Evolutionary conservation across 345 rosid species (phyloP).

Genomic region (Eutrema yunnanense): DNA sequence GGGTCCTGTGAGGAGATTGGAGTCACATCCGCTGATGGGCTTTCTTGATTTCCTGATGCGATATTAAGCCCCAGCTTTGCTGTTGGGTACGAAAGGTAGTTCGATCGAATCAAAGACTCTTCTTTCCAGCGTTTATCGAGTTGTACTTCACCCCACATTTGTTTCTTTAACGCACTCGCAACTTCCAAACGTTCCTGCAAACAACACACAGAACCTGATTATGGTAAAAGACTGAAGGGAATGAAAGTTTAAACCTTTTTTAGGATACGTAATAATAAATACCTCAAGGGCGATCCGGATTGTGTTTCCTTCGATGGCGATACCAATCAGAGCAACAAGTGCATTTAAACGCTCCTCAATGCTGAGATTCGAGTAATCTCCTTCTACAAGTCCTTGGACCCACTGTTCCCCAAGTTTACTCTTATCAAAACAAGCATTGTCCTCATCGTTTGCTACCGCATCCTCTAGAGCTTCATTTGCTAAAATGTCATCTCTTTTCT

Average conservation of each 20-base stretch:
- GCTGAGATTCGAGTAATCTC: constrained; percentile 66
- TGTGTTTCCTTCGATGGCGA: constrained; percentile 76
- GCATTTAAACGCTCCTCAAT: constrained; percentile 81
- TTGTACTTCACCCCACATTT: constrained; percentile 90
- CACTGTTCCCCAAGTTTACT: constrained; percentile 67
- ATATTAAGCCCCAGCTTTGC: constrained; percentile 43
- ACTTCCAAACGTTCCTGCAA: constrained; percentile 87
- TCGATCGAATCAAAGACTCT: constrained; percentile 48
- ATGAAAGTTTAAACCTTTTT: not conserved
- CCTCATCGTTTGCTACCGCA: constrained; percentile 20
- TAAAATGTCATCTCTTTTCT: constrained; percentile 14
- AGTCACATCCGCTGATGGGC: constrained; percentile 35
- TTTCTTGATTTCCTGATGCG: constrained; percentile 40
- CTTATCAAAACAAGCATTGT: constrained; percentile 50
- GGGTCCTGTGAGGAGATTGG: constrained; percentile 41
- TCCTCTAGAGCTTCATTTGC: constrained; percentile 21
- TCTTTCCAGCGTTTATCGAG: constrained; percentile 86
- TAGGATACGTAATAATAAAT: not conserved
- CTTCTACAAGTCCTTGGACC: constrained; percentile 84
- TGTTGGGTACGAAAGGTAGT: constrained; percentile 40
- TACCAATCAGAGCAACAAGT: constrained; percentile 63
- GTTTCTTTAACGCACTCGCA: constrained; percentile 85
- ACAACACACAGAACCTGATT: constrained; percentile 10
- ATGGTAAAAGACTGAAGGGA: not conserved
- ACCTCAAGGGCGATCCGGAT: constrained; percentile 61